Conservation (phyloP, 2,329 filamentous ascomycete species). For the Furcasterigmium furcatum region DNA sequence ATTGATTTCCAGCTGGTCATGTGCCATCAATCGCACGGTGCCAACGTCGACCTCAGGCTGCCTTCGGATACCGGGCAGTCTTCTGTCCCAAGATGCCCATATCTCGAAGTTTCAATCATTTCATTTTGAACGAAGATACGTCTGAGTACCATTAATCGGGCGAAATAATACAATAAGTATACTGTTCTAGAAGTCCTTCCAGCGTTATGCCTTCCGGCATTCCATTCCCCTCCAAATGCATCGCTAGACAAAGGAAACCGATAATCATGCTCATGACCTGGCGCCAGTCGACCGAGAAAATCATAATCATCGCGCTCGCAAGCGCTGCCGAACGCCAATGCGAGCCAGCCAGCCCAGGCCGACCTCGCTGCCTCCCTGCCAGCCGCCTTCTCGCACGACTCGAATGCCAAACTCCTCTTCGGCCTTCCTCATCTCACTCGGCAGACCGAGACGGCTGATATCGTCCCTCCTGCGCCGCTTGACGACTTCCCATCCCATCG, state of each 20-base stretch:
- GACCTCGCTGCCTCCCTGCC: constrained; percentile 13
- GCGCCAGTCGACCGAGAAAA: neutral
- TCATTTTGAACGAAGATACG: too few relatives aligned
- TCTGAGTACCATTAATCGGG: too few relatives aligned
- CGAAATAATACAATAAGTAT: neutral
- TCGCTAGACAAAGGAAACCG: constrained; percentile 1
- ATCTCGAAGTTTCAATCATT: too few relatives aligned
- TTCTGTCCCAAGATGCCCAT: too few relatives aligned
- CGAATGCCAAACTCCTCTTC: constrained; percentile 11
- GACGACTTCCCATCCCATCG: constrained; percentile 18
- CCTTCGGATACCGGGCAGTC: too few relatives aligned
- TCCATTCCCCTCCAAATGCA: neutral
- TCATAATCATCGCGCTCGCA: neutral
- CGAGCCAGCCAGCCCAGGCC: constrained; percentile 12
- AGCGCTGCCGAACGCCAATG: constrained; percentile 9
- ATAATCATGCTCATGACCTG: too few relatives aligned
- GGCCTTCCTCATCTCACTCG: neutral
- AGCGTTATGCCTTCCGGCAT: neutral
- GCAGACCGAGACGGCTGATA: neutral
- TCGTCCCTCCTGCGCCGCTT: constrained; percentile 6
- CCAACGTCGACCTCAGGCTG: too few relatives aligned
- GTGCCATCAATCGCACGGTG: too few relatives aligned
- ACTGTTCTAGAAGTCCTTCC: neutral
- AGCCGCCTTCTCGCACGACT: constrained; percentile 9
- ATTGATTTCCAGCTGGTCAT: too few relatives aligned